Conservation (phyloP, 1,284 basidiomycete genomes). For the Naganishia liquefaciens region DNA sequence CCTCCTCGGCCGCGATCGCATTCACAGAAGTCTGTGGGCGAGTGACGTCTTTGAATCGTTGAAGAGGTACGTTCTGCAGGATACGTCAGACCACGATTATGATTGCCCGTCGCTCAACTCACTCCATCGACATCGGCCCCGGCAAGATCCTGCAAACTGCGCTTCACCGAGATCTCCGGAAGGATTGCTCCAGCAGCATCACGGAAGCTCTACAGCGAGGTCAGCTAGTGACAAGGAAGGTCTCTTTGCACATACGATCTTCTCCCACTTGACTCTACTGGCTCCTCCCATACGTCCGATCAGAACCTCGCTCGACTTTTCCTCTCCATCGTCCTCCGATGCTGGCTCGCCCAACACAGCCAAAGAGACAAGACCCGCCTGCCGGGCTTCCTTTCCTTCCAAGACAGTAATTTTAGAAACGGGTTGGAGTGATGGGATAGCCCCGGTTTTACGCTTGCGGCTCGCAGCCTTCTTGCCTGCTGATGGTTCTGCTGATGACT, state of each 20-base stretch:
- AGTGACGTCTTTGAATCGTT: constrained; percentile 49
- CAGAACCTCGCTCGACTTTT: constrained; percentile 59
- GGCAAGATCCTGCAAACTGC: constrained; percentile 56
- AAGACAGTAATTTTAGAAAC: constrained; percentile 43
- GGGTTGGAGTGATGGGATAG: constrained; percentile 26
- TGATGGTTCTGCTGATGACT: constrained; percentile 46
- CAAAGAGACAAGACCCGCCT: constrained; percentile 36
- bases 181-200: constrained; percentile 63
- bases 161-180: constrained; percentile 59
- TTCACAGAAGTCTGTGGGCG: constrained; percentile 40
- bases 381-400: constrained; percentile 48
- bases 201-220: constrained; percentile 58
- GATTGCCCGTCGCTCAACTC: constrained; percentile 19
- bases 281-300: constrained; percentile 67
- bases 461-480: constrained; percentile 30
- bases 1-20: constrained; percentile 38
- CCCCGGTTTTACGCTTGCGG: constrained; percentile 21
- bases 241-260: constrained; percentile 56
- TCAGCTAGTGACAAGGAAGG: constrained; percentile 26
- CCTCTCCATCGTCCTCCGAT: constrained; percentile 34
- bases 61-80: constrained; percentile 38
- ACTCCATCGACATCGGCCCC: constrained; percentile 43
- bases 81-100: neutral
- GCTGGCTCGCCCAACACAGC: constrained; percentile 38
- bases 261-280: constrained; percentile 67